Evolutionary conservation across 2,329 filamentous ascomycete species (phyloP), one percentile per base, ranked within the genome.

Genomic region (Stachybotrys elegans): DNA sequence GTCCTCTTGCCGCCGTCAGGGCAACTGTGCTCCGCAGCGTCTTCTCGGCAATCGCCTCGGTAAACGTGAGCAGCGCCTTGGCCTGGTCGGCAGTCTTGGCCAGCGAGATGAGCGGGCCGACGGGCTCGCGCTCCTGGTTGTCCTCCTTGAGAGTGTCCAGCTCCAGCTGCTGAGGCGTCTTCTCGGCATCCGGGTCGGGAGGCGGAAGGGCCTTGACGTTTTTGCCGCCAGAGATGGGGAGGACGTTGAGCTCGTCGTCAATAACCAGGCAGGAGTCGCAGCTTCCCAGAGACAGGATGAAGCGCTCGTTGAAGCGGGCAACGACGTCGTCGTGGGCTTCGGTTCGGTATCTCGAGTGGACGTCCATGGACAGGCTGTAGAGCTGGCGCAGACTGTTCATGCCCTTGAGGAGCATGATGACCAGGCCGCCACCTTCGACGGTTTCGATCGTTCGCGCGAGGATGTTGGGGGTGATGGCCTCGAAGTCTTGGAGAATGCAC

Each of bases 331-430:
- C 84, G 63, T 98, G 90, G 2, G 93, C 93, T 67, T 98, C 94
- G 17, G 93, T 98, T 47, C 93, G 81, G 71, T 97, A 98, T 62
- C 93, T 79, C 43, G 91, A 90, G 70, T 98, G 94, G 40, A 97
- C 87, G 59, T 98, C 94, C 94, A 98, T 98, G 22, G 88, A 91
- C 60, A 98, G 66, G 38, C 89, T 95, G 70, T 97, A 98, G 2
- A 98, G 79, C 70, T 98, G 93, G 69, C 95, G 95, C 72, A 98
- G 72, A 65, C 90, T 96, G 66, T 76, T 93, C 89, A 98, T 96
- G 49, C 91, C 89, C 75, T 97, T 97, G 47, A 98, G 71, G 49
- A 98, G 73, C 52, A 98, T 70, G 36, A 98, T 75, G 1, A 97
- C 92, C 56, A 98, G 65, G 20, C 93, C 93, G 51, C 93, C 93